A percentile compares a stretch with the other conserved stretches of the same genome.
Evolutionary conservation across 148 eudicot species (phyloP).

Genomic region (Drosera capensis): DNA sequence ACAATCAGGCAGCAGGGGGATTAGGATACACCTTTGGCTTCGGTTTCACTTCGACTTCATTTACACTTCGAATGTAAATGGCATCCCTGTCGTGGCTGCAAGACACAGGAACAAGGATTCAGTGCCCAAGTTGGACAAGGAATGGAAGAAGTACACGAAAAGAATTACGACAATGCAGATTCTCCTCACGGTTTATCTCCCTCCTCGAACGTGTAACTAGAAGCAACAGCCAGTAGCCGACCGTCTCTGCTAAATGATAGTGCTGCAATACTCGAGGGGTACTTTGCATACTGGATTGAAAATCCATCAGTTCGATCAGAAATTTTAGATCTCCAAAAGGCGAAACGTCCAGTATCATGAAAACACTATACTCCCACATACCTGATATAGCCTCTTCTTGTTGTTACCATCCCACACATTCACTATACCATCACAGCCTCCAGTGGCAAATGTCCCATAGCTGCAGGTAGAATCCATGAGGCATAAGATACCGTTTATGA

Average conservation of each 20-base stretch:
- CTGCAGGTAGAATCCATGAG: conserved; percentile 23
- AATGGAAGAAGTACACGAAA: background rate
- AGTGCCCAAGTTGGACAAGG: background rate
- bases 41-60: conserved; percentile 94
- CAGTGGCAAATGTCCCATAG: conserved; percentile 95
- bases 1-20: conserved; percentile 52
- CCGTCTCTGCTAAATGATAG: conserved; percentile 88
- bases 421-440: conserved; percentile 93
- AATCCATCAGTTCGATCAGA: background rate
- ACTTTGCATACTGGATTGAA: conserved; percentile 56
- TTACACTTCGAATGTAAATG: no score
- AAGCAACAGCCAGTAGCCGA: conserved; percentile 74
- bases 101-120: no score
- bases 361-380: no score
- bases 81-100: no score
- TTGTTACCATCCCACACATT: conserved; percentile 98
- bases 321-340: background rate
- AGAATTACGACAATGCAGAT: conserved; percentile 1
- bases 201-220: conserved; percentile 84
- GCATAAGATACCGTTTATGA: no score
- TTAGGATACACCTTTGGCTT: conserved; percentile 73
- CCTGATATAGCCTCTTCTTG: conserved; percentile 95
- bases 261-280: conserved; percentile 86
- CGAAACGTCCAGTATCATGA: no score
- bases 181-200: conserved; percentile 55